Evolutionary conservation across 2,329 filamentous ascomycete species (phyloP).

Genomic region (Exophiala lecanii-corni): DNA sequence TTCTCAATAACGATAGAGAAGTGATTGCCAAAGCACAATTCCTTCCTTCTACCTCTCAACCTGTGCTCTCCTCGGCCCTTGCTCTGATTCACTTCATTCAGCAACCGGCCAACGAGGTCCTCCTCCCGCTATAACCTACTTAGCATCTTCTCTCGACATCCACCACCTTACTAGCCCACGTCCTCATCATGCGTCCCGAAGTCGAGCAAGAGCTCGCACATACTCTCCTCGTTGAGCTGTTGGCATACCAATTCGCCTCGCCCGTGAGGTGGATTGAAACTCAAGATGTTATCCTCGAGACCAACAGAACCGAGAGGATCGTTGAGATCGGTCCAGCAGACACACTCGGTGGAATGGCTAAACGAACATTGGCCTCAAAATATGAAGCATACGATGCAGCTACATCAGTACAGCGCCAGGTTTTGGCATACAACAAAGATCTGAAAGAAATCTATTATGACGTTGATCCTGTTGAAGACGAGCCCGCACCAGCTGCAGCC

Average conservation of each 20-base stretch:
- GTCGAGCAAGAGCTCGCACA: slow-evolving; percentile 98
- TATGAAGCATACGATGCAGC: slow-evolving; percentile 98
- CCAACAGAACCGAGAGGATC: slow-evolving; percentile 93
- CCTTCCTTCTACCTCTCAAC: slow-evolving; percentile 8
- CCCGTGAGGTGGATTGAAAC: slow-evolving; percentile 99
- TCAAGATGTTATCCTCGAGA: slow-evolving; percentile 97
- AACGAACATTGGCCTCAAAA: slow-evolving; percentile 89
- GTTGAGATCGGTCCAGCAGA: slow-evolving; percentile 97
- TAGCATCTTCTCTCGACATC: slow-evolving; percentile 1
- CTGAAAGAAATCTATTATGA: slow-evolving; percentile 99
- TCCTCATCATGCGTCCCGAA: slow-evolving; percentile 82
- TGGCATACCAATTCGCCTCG: slow-evolving; percentile 98
- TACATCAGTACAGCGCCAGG: slow-evolving; percentile 91
- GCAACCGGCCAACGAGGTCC: slow-evolving; percentile 15
- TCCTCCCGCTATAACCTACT: too few species aligned
- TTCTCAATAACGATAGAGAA: not conserved
- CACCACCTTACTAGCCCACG: slow-evolving; percentile 19
- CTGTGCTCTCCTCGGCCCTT: slow-evolving; percentile 19
- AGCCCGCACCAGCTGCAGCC: slow-evolving; percentile 57
- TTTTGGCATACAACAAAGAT: slow-evolving; percentile 99
- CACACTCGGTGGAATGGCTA: slow-evolving; percentile 95
- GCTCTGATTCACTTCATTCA: slow-evolving; percentile 30
- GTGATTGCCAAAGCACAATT: too few species aligned
- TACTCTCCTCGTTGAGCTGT: slow-evolving; percentile 94
- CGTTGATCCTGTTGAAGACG: slow-evolving; percentile 89